Evolutionary conservation across 1,284 basidiomycete species (phyloP).

Genomic region (Lignosus rhinocerotis): DNA sequence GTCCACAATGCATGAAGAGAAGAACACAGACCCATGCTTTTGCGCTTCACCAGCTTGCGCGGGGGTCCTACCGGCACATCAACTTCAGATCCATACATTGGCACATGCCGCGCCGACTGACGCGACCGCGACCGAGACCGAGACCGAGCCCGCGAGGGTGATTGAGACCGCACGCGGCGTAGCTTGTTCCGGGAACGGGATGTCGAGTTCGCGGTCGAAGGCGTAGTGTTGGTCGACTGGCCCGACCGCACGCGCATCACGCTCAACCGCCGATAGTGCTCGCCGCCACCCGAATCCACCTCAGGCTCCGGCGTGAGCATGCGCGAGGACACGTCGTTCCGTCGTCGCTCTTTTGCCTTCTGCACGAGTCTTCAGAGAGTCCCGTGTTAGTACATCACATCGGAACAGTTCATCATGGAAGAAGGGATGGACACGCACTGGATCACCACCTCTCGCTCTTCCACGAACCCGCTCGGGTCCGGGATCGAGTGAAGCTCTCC

Average conservation of each 20-base stretch:
- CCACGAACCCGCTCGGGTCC: constrained; percentile 3
- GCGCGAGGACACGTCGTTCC: constrained; percentile 3
- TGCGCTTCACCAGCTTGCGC: neutral
- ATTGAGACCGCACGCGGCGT: neutral
- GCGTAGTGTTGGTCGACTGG: constrained; percentile 2
- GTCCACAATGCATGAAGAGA: neutral
- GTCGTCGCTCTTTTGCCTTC: constrained; percentile 7
- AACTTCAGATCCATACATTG: neutral
- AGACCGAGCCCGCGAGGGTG: neutral
- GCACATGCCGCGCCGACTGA: neutral
- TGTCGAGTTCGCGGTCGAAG: neutral
- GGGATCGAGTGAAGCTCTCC: constrained; percentile 2
- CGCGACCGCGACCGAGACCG: neutral
- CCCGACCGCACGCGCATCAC: constrained; percentile 2
- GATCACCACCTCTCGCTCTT: constrained; percentile 8
- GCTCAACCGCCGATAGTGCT: neutral
- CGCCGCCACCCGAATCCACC: neutral
- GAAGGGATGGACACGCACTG: constrained; percentile 1
- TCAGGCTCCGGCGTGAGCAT: neutral
- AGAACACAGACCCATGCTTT: neutral
- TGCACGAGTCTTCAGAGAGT: constrained; percentile 3
- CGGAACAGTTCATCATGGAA: neutral
- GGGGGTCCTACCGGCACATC: neutral
- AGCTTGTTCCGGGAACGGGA: neutral
- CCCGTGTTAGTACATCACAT: neutral